Evolutionary conservation across 1,284 basidiomycete species (phyloP).

Genomic region (Ceraceosorus bombacis): DNA sequence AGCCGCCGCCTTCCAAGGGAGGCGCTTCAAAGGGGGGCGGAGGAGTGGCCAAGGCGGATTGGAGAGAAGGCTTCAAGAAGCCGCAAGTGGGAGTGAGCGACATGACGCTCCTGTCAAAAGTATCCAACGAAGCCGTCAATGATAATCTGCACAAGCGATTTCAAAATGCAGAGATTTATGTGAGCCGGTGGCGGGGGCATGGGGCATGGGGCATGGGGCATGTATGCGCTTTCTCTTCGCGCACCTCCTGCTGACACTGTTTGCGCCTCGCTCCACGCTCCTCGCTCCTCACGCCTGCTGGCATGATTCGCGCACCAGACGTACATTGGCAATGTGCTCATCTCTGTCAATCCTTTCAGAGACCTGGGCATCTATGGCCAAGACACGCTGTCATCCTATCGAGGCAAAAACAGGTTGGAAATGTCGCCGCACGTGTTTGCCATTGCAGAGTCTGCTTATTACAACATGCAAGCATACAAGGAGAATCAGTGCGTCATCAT

Average conservation of each 20-base stretch:
- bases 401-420: conserved; percentile 96
- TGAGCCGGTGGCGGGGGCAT: conserved; percentile 31
- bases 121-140: conserved; percentile 96
- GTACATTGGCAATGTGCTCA: conserved; percentile 93
- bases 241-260: background rate
- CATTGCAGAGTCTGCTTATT: conserved; percentile 94
- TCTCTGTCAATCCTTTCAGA: conserved; percentile 97
- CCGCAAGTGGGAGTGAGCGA: conserved; percentile 79
- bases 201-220: too few species aligned
- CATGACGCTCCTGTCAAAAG: conserved; percentile 94
- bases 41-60: conserved; percentile 47
- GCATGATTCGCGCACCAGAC: conserved; percentile 53
- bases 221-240: background rate
- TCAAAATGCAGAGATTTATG: conserved; percentile 89
- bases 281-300: background rate
- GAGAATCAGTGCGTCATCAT: conserved; percentile 99
- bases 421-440: conserved; percentile 96
- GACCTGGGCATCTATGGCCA: conserved; percentile 85
- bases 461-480: conserved; percentile 98
- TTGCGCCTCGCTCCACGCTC: background rate
- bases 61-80: conserved; percentile 48
- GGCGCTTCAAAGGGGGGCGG: conserved; percentile 25
- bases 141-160: conserved; percentile 94
- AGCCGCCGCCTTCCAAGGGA: conserved; percentile 1
- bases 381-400: conserved; percentile 74